Evolutionary conservation across 1,284 basidiomycete genomes (phyloP).

Genomic region (Amylostereum areolatum): DNA sequence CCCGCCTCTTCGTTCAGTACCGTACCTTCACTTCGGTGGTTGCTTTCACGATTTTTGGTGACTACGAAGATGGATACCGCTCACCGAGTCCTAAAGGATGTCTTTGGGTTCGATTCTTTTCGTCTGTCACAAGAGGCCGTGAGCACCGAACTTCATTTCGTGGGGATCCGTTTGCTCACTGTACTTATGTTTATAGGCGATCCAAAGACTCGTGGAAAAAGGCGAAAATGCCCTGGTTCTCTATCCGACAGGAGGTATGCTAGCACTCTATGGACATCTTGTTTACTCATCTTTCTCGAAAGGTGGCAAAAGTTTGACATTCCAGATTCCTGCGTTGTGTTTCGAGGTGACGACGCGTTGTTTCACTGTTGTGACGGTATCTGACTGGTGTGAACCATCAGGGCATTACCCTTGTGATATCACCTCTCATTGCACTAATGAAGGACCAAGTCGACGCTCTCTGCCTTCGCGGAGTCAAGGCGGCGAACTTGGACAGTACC

Average conservation of each 20-base stretch:
- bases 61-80: constrained; percentile 24
- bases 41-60: too few species aligned
- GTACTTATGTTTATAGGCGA: constrained; percentile 21
- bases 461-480: constrained; percentile 44
- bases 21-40: too few species aligned
- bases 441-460: constrained; percentile 54
- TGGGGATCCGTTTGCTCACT: neutral
- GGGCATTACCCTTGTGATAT: constrained; percentile 66
- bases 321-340: constrained; percentile 64
- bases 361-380: neutral
- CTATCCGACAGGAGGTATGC: constrained; percentile 31
- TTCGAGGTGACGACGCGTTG: constrained; percentile 21
- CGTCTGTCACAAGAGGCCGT: constrained; percentile 31
- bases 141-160: constrained; percentile 5
- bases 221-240: constrained; percentile 34
- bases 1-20: too few species aligned
- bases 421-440: constrained; percentile 44
- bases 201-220: constrained; percentile 29
- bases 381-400: constrained; percentile 9
- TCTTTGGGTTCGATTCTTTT: constrained; percentile 29
- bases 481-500: constrained; percentile 59
- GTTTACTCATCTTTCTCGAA: neutral
- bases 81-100: constrained; percentile 22
- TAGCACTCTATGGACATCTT: neutral
- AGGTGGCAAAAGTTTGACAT: constrained; percentile 42